Percentiles rank a stretch among this genome's conserved stretches.
phyloP scores from a whole-genome alignment of 1,284 basidiomycete genomes.

The Heterobasidion parviporum region DNA sequence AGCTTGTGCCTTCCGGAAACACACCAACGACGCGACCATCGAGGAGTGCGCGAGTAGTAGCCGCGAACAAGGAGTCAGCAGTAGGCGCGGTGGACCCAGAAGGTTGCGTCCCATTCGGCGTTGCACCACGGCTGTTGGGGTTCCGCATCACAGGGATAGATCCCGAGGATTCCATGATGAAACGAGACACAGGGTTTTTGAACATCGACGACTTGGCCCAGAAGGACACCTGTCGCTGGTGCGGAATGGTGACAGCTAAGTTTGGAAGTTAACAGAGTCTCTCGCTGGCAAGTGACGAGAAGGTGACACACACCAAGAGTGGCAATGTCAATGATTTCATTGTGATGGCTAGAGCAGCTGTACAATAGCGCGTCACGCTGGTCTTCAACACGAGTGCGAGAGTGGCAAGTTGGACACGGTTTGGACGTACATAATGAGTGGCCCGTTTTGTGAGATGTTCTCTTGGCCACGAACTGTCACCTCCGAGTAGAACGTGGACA shows the following conservation, averaged over 20 bases:
- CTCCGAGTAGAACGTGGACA: slow-evolving; percentile 63
- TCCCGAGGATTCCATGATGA: slow-evolving; percentile 57
- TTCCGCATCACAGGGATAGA: slow-evolving; percentile 72
- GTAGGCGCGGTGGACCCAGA: not conserved
- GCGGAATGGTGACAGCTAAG: slow-evolving; percentile 42
- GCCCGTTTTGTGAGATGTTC: slow-evolving; percentile 48
- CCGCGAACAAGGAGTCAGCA: slow-evolving; percentile 40
- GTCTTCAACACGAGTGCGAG: not conserved
- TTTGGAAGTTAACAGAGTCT: slow-evolving; percentile 10
- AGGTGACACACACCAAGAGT: slow-evolving; percentile 27
- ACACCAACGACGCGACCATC: slow-evolving; percentile 57
- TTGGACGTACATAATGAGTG: slow-evolving; percentile 47
- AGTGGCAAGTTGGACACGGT: not conserved
- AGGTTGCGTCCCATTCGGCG: not conserved
- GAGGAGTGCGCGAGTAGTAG: slow-evolving; percentile 56
- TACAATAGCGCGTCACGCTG: not conserved
- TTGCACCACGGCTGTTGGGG: slow-evolving; percentile 16
- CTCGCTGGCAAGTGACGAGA: not conserved
- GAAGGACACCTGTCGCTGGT: slow-evolving; percentile 60
- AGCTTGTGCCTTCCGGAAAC: slow-evolving; percentile 67
- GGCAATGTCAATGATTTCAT: slow-evolving; percentile 62
- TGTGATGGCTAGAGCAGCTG: slow-evolving; percentile 57
- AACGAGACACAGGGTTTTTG: slow-evolving; percentile 44
- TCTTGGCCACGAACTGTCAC: slow-evolving; percentile 54
- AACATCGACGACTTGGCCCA: slow-evolving; percentile 69